Evolutionary conservation across 805 yeast species (phyloP).

Genomic region (Yueomyces sinensis): DNA sequence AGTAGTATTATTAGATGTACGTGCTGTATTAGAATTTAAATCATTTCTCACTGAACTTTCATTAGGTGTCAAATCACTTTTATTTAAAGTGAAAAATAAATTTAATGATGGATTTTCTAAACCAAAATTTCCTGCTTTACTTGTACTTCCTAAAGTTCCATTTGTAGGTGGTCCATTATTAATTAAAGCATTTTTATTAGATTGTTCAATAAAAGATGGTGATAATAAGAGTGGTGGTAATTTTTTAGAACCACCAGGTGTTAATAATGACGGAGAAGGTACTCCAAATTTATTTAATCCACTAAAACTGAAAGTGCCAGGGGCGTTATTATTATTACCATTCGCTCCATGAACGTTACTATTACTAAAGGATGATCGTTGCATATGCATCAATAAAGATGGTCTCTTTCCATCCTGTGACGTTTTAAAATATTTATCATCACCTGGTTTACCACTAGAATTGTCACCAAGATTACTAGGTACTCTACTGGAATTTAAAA

Average conservation of each 20-base stretch:
- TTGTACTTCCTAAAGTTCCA: too few species aligned
- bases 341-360: not conserved
- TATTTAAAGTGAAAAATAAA: too few species aligned
- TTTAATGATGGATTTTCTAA: too few species aligned
- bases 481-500: too few species aligned
- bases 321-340: not conserved
- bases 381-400: too few species aligned
- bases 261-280: conserved; percentile 36
- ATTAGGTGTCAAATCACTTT: conserved; percentile 59
- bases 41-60: conserved; percentile 52
- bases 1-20: too few species aligned
- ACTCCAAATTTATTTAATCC: too few species aligned
- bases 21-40: too few species aligned
- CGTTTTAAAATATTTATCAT: too few species aligned
- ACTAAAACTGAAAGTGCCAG: too few species aligned
- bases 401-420: not conserved
- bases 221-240: conserved; percentile 30
- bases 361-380: not conserved
- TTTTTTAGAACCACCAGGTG: conserved; percentile 45
- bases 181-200: not conserved
- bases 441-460: not conserved
- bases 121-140: too few species aligned
- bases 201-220: conserved; percentile 3
- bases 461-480: not conserved
- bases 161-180: not conserved